Evolutionary conservation across 768 basidiomycete genomes (phyloP), one percentile per base, ranked within the genome.

Genomic region (Psilocybe cubensis): DNA sequence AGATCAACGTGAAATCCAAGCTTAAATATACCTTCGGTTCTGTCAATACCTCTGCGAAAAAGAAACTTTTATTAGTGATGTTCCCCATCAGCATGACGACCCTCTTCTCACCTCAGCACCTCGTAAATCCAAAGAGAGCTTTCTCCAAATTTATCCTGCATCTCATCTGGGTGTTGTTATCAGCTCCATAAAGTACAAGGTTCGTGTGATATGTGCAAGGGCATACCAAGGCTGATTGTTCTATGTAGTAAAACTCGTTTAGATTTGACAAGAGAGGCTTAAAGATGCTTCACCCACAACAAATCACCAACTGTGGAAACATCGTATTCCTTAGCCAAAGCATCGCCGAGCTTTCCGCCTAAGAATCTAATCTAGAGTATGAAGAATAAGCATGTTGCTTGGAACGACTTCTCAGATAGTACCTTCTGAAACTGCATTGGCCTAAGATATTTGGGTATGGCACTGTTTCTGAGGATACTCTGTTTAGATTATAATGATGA

Each of bases 371-470:
- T 98, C 93, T 95, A 27, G 12, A 38, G 20, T n/a, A 21, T 35
- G 35, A 40, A 18, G 48, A 29, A 40, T 56, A 41, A 28, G 47
- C 24, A 25, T 31, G 12, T 20, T 38, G 4, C 25, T 38, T 38
- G 14, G 52, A 14, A 3, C n/a, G 28, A 27, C 67, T 28, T 42
- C 40, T 5, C 10, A 43, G 23, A 17, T 18, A 21, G 43, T 59
- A 87, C 91, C 81, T 94, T 94, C 60, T 92, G 92, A 66, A 98
- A 98, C n/a, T 83, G 77, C 71, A 98, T 78, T 3, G 95, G 92
- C 35, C 78, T 79, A 45, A 98, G 78, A 70, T 96, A 99, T 48
- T 83, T 81, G 0, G 95, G 88, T 31, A 96, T 94, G 1, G 92
- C 92, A 28, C 78, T 75, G 62, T 91, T 90, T 27, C 95, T 83